Evolutionary conservation across 768 basidiomycete species (phyloP).

Genomic region (Boletus vinaceobasis): DNA sequence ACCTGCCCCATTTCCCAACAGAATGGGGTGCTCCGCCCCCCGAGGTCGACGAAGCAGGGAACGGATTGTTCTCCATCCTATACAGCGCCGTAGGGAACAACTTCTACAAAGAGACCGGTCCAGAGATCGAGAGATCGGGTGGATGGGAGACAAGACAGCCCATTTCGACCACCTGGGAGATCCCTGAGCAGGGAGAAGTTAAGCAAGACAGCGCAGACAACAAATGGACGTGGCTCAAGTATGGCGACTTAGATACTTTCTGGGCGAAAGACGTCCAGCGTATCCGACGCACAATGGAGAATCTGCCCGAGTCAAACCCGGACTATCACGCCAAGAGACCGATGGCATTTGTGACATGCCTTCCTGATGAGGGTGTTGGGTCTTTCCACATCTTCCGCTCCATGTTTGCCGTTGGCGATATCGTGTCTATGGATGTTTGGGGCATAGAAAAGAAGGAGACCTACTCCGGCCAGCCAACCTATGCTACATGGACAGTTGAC

Average conservation of each 20-base stretch:
- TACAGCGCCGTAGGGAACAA: conserved; percentile 43
- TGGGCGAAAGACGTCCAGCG: conserved; percentile 36
- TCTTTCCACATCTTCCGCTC: conserved; percentile 38
- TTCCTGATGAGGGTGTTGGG: conserved; percentile 45
- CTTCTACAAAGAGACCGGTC: conserved; percentile 45
- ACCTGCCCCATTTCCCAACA: conserved; percentile 35
- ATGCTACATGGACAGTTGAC: conserved; percentile 45
- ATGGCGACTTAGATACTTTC: conserved; percentile 6
- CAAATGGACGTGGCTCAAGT: conserved; percentile 30
- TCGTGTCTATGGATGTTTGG: conserved; percentile 13
- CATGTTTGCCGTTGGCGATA: conserved; percentile 10
- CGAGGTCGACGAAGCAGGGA: conserved; percentile 30
- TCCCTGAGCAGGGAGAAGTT: conserved; percentile 14
- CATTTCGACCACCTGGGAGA: conserved; percentile 38
- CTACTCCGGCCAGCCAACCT: conserved; percentile 12
- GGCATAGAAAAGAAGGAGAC: conserved; percentile 7
- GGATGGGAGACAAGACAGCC: conserved; percentile 42
- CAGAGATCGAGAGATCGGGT: conserved; percentile 18
- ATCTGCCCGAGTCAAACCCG: neutral
- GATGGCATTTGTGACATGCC: conserved; percentile 33
- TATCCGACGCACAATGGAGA: conserved; percentile 32
- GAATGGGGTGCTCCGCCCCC: conserved; percentile 42
- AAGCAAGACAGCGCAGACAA: neutral
- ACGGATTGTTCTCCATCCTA: conserved; percentile 44
- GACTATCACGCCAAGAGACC: conserved; percentile 6